phyloP scores from a whole-genome alignment of 495 filamentous ascomycete species.

The Aspergillus diversus region DNA sequence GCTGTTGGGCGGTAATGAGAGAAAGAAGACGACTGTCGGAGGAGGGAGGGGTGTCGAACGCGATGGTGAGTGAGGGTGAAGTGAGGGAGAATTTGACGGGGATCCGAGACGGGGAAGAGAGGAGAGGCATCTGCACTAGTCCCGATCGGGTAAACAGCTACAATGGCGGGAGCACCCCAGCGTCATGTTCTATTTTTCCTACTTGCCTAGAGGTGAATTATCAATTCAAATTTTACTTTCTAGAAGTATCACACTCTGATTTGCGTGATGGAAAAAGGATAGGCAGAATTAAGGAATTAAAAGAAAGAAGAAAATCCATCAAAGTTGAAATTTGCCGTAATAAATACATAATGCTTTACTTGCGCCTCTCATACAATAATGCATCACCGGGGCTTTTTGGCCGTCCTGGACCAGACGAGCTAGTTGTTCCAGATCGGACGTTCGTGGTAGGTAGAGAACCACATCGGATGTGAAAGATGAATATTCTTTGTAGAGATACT shows the following conservation, averaged over 20 bases:
- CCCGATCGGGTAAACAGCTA: conserved; percentile 30
- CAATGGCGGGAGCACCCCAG: background rate
- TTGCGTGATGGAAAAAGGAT: too few relatives aligned
- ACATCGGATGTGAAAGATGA: conserved; percentile 53
- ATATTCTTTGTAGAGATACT: conserved; percentile 63
- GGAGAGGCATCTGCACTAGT: conserved; percentile 19
- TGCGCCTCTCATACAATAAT: conserved; percentile 89
- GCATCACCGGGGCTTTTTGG: conserved; percentile 68
- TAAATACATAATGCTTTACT: conserved; percentile 75
- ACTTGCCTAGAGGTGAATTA: too few relatives aligned
- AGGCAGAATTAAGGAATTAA: too few relatives aligned
- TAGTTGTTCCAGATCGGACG: conserved; percentile 82
- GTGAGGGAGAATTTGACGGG: conserved; percentile 15
- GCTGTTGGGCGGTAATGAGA: background rate
- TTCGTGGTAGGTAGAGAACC: conserved; percentile 85
- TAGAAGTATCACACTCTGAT: too few relatives aligned
- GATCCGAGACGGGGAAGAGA: conserved; percentile 10
- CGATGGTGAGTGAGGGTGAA: conserved; percentile 8
- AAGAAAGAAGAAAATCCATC: conserved; percentile 13
- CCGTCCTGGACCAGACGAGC: conserved; percentile 61
- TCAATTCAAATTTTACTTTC: too few relatives aligned
- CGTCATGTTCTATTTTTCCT: too few relatives aligned
- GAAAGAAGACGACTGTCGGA: background rate
- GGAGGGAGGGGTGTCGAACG: background rate
- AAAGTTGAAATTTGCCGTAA: conserved; percentile 50